A percentile compares a stretch with the other conserved stretches of the same genome.
phyloP scores from a whole-genome alignment of 352 stramenopile species.

The Globisporangium uncinulatum region DNA sequence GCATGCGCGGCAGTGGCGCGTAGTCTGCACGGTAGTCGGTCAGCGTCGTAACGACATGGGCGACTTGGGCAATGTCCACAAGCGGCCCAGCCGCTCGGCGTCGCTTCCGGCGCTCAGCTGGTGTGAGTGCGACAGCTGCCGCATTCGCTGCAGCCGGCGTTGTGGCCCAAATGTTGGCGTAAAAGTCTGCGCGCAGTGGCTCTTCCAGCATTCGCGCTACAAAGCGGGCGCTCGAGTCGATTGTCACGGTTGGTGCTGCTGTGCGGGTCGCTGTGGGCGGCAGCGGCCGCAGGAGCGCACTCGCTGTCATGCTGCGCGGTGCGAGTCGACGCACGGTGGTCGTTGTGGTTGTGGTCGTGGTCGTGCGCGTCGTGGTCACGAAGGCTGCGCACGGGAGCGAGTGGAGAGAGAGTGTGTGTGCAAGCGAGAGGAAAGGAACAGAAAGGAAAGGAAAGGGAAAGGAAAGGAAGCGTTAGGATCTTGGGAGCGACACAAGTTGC shows the following conservation, averaged over 20 bases:
- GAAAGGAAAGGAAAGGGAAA: not conserved
- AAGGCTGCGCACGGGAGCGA: constrained; percentile 30
- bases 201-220: constrained; percentile 27
- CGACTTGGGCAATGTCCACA: constrained; percentile 70
- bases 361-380: constrained; percentile 15
- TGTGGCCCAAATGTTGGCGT: constrained; percentile 53
- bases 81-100: constrained; percentile 19
- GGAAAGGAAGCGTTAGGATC: not conserved
- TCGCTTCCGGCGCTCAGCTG: constrained; percentile 27
- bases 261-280: not conserved
- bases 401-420: constrained; percentile 25
- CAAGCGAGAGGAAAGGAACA: constrained; percentile 16
- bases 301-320: not conserved
- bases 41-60: constrained; percentile 58
- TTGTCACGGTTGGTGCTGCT: not conserved
- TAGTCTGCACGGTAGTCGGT: constrained; percentile 73
- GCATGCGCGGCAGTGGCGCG: constrained; percentile 18
- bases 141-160: not conserved
- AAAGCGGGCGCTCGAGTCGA: constrained; percentile 3
- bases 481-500: not conserved
- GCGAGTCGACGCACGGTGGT: constrained; percentile 9
- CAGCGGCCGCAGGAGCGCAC: not conserved
- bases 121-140: constrained; percentile 7
- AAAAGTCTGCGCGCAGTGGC: constrained; percentile 42
- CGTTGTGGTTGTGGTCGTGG: constrained; percentile 21